Evolutionary conservation across 345 rosid species (phyloP), one percentile per base, ranked within the genome.

Genomic region (Combretum micranthum): DNA sequence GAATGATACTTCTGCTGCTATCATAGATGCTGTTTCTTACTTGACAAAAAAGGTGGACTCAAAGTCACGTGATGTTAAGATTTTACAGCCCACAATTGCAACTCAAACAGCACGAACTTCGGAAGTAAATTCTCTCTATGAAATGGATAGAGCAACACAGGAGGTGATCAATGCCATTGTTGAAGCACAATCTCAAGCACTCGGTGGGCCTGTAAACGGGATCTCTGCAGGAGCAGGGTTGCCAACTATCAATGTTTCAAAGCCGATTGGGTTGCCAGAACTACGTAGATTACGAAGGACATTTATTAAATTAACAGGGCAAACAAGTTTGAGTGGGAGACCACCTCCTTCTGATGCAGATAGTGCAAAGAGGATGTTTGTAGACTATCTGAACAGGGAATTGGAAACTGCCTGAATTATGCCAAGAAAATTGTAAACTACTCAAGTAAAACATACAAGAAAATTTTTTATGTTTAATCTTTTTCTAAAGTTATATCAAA

Each of bases 11-110:
- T 81, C 87, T 45, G 66, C 78, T 61, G 83, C 84, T 62, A 78
- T 90, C 23, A 13, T 42, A 39, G 96, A 90, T 52, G 89, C 87
- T 39, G 87, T 94, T 75, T 77, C 81, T 0, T 87, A 94, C 75
- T 65, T 87, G 55, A 94, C 96, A 3, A 84, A 87, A 68, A 77
- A 67, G 43, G 83, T 75, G 54, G 96, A 94, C 69, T 79, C 86
- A 13, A 90, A 67, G 63, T 66, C 90, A 20, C 83, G 75, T n/a
- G 86, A 87, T 25, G 86, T 90, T 47, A 90, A 75, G 62, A 74
- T 87, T 48, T 80, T 94, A 55, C 97, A 90, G 69, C 99, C 96
- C 15, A 85, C 97, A n/a, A 80, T 94, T 4, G 99, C 99, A 0
- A 90, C 97, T 1, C 97, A 90, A 68, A 64, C 52, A 3, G 60